Percentiles rank a stretch among this genome's conserved stretches.
Conservation (phyloP, 129 eudicot genomes). For the Deinandra increscens region DNA sequence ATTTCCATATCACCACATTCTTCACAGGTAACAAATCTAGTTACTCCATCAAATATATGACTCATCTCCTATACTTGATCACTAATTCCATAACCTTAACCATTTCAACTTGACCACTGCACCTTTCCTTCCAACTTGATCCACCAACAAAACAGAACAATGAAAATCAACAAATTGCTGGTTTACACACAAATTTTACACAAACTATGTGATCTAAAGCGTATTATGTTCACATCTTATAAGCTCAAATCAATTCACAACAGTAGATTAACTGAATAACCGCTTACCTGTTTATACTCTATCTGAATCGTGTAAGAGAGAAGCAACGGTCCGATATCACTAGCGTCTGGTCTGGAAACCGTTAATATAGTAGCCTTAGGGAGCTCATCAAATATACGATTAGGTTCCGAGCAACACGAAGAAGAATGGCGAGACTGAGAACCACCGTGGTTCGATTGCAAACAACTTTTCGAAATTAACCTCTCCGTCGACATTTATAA, state of each 20-base stretch:
- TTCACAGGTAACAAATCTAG: conserved; percentile 2
- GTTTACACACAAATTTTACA: no score
- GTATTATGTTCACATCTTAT: no score
- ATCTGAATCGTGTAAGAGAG: conserved; percentile 83
- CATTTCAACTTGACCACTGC: not conserved
- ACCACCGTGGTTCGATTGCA: conserved; percentile 38
- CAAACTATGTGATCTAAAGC: no score
- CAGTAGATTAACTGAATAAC: not conserved
- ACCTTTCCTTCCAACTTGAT: not conserved
- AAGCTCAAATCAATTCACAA: conserved; percentile 7
- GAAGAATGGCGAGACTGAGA: conserved; percentile 28
- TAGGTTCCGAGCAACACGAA: conserved; percentile 20
- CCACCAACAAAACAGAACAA: not conserved
- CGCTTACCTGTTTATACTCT: conserved; percentile 74
- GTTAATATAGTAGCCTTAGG: conserved; percentile 75
- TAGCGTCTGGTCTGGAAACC: conserved; percentile 75
- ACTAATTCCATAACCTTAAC: no score
- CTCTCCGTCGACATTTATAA: conserved; percentile 53
- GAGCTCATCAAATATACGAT: conserved; percentile 68
- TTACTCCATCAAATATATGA: not conserved
- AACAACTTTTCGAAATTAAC: conserved; percentile 37
- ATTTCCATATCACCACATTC: not conserved
- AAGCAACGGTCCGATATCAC: conserved; percentile 86
- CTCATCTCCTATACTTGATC: conserved; percentile 9
- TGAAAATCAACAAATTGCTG: not conserved